phyloP scores from a whole-genome alignment of 805 yeast genomes.

The Metschnikowia cerradonensis region DNA sequence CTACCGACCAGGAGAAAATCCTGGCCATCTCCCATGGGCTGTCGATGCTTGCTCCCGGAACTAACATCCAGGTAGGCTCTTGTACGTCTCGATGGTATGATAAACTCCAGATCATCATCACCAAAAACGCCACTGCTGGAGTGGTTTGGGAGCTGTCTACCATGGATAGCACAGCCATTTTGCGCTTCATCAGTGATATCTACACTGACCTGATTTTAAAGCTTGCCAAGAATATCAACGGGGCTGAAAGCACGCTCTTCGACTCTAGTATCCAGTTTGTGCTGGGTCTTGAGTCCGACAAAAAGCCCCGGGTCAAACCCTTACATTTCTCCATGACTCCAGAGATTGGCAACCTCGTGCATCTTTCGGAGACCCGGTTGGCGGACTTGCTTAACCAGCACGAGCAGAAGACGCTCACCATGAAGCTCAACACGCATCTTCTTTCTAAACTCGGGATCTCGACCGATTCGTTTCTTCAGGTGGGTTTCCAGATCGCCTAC shows the following conservation, averaged over 20 bases:
- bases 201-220: slow-evolving; percentile 55
- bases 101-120: slow-evolving; percentile 50
- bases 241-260: slow-evolving; percentile 51
- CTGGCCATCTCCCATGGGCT: slow-evolving; percentile 51
- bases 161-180: slow-evolving; percentile 56
- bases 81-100: slow-evolving; percentile 61
- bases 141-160: slow-evolving; percentile 56
- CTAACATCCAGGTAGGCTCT: slow-evolving; percentile 51
- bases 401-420: slow-evolving; percentile 43
- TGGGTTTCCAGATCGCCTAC: slow-evolving; percentile 50
- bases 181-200: slow-evolving; percentile 53
- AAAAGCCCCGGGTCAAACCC: slow-evolving; percentile 33
- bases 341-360: slow-evolving; percentile 46
- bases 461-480: slow-evolving; percentile 49
- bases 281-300: slow-evolving; percentile 32
- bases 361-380: slow-evolving; percentile 53
- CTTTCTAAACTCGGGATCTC: slow-evolving; percentile 39
- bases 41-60: slow-evolving; percentile 35
- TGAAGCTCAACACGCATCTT: slow-evolving; percentile 36
- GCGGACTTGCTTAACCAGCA: slow-evolving; percentile 58
- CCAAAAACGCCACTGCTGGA: slow-evolving; percentile 55
- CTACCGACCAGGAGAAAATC: slow-evolving; percentile 45
- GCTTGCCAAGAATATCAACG: slow-evolving; percentile 55
- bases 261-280: slow-evolving; percentile 34
- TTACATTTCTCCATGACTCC: slow-evolving; percentile 39